A percentile compares a stretch with the other conserved stretches of the same genome.
These are phyloP conservation scores for Myochromella boudieri DNA, from an alignment of 768 basidiomycete genomes.

Conservation along the genomic window DNA sequence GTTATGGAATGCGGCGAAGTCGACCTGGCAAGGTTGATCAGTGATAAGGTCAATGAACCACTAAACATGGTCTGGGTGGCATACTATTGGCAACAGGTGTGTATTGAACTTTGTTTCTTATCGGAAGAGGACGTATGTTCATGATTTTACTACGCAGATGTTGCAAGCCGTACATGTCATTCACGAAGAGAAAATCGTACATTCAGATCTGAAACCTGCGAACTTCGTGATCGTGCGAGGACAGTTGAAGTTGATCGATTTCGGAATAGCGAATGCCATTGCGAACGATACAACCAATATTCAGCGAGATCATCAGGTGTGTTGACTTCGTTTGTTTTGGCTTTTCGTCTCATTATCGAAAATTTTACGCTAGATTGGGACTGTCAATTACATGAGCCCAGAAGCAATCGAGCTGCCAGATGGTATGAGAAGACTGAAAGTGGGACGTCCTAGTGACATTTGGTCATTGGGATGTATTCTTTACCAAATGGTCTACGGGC, in stretches of 20 bases:
- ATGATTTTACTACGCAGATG: slow-evolving; percentile 59
- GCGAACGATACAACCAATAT: slow-evolving; percentile 99
- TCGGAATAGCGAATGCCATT: slow-evolving; percentile 99
- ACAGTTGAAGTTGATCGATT: slow-evolving; percentile 95
- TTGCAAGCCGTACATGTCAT: slow-evolving; percentile 97
- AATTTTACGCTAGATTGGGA: slow-evolving; percentile 70
- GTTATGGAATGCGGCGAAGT: slow-evolving; percentile 98
- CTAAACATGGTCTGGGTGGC: slow-evolving; percentile 93
- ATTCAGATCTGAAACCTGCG: slow-evolving; percentile 97
- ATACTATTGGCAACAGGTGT: slow-evolving; percentile 95
- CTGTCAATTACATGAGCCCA: slow-evolving; percentile 98
- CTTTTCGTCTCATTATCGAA: background rate
- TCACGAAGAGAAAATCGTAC: slow-evolving; percentile 97
- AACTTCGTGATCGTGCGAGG: slow-evolving; percentile 97
- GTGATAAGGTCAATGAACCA: slow-evolving; percentile 80
- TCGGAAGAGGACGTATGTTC: background rate
- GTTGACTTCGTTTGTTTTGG: slow-evolving; percentile 7
- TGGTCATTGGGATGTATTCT: slow-evolving; percentile 98
- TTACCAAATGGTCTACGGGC: slow-evolving; percentile 98
- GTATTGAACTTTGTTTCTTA: slow-evolving; percentile 14
- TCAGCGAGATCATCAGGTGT: slow-evolving; percentile 90
- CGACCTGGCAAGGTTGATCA: slow-evolving; percentile 81
- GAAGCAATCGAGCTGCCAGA: slow-evolving; percentile 91
- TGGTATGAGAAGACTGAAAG: slow-evolving; percentile 87
- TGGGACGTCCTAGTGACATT: slow-evolving; percentile 93